A percentile compares a stretch with the other conserved stretches of the same genome.
phyloP scores from a whole-genome alignment of 2,329 filamentous ascomycete species.

The Helminthosporium solani region DNA sequence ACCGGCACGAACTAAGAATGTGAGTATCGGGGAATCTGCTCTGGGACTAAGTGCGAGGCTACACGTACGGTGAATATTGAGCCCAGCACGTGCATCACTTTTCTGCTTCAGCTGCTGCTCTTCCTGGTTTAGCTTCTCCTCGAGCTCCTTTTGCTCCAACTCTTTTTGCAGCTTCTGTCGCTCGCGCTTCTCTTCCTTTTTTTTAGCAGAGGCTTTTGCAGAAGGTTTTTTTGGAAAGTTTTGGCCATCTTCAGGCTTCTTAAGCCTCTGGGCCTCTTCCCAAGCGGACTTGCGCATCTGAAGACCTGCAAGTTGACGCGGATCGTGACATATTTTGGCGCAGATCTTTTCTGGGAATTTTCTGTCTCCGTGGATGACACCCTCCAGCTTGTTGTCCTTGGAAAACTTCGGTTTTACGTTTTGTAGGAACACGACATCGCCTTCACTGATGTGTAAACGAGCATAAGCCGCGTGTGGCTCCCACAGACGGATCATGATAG shows the following conservation, averaged over 20 bases:
- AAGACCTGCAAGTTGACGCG: slow-evolving; percentile 55
- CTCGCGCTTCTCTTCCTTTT: slow-evolving; percentile 40
- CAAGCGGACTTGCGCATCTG: slow-evolving; percentile 67
- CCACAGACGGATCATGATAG: slow-evolving; percentile 70
- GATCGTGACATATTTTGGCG: slow-evolving; percentile 54
- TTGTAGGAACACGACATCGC: slow-evolving; percentile 63
- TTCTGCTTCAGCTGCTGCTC: slow-evolving; percentile 1
- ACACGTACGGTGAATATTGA: slow-evolving; percentile 47
- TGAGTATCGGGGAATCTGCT: neutral
- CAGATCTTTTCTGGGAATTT: slow-evolving; percentile 55
- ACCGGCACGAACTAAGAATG: slow-evolving; percentile 49
- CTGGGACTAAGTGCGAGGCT: neutral
- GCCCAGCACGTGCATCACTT: slow-evolving; percentile 6
- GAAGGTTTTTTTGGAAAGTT: slow-evolving; percentile 22
- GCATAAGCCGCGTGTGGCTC: slow-evolving; percentile 65
- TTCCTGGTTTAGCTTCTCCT: slow-evolving; percentile 15
- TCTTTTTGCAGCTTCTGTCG: slow-evolving; percentile 39
- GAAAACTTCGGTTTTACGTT: slow-evolving; percentile 70
- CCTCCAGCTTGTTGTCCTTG: slow-evolving; percentile 64
- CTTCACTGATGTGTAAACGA: slow-evolving; percentile 56
- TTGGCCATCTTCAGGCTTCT: slow-evolving; percentile 5
- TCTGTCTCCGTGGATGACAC: slow-evolving; percentile 65
- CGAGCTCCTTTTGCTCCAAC: slow-evolving; percentile 27
- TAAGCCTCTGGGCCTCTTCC: slow-evolving; percentile 35
- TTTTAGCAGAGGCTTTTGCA: slow-evolving; percentile 31